phyloP scores from a whole-genome alignment of 495 filamentous ascomycete species.

The Penicillium odoratum region DNA sequence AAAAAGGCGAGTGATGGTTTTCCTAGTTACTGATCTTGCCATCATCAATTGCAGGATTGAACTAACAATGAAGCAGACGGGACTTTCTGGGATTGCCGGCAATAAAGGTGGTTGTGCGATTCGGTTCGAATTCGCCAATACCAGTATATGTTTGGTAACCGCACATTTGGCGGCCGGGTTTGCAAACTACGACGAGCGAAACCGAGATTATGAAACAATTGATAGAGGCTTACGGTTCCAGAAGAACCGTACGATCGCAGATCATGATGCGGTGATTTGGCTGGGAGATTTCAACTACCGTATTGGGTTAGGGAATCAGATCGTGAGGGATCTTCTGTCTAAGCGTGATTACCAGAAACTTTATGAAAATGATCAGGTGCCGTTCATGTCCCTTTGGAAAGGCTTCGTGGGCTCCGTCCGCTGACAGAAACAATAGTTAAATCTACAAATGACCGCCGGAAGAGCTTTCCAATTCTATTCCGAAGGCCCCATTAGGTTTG shows the following conservation, averaged over 20 bases:
- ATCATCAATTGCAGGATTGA: neutral
- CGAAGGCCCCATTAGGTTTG: slow-evolving; percentile 79
- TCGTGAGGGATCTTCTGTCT: slow-evolving; percentile 70
- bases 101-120: slow-evolving; percentile 99
- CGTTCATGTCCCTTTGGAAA: neutral
- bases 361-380: slow-evolving; percentile 90
- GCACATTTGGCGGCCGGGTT: slow-evolving; percentile 97
- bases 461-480: slow-evolving; percentile 87
- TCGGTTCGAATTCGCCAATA: slow-evolving; percentile 91
- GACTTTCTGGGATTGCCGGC: slow-evolving; percentile 93
- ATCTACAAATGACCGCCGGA: slow-evolving; percentile 93
- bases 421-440: slow-evolving; percentile 57
- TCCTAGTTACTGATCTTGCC: neutral
- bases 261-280: slow-evolving; percentile 96
- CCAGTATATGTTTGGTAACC: slow-evolving; percentile 91
- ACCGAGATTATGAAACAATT: slow-evolving; percentile 90
- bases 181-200: slow-evolving; percentile 94
- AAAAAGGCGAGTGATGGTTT: slow-evolving; percentile 64
- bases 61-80: slow-evolving; percentile 57
- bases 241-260: slow-evolving; percentile 81
- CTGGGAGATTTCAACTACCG: slow-evolving; percentile 98
- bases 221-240: slow-evolving; percentile 86
- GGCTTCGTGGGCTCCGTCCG: neutral
- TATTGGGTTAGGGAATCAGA: slow-evolving; percentile 81
- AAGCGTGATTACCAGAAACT: slow-evolving; percentile 71